These are phyloP conservation scores for Hericium rajendrae DNA, from an alignment of 768 basidiomycete species.

Conservation along the genomic window DNA sequence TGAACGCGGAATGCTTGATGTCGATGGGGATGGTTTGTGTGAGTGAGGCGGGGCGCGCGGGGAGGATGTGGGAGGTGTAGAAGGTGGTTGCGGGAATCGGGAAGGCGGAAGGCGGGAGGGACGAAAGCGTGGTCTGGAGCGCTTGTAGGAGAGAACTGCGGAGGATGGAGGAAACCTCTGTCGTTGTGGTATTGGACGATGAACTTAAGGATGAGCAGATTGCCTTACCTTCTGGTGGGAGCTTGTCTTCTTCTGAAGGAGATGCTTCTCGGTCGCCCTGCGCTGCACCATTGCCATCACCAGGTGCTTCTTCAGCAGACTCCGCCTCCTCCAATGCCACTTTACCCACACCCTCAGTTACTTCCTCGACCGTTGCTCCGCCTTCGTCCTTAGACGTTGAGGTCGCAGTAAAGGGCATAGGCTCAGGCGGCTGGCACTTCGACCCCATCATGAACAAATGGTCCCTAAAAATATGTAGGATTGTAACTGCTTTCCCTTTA, in stretches of 20 bases:
- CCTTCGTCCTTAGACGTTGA: no score
- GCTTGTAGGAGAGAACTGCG: constrained; percentile 57
- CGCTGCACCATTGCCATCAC: constrained; percentile 1
- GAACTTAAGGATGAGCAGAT: not conserved
- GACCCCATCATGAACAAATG: constrained; percentile 61
- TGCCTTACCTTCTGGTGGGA: constrained; percentile 20
- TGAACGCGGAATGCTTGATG: constrained; percentile 73
- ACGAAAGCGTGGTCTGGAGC: constrained; percentile 39
- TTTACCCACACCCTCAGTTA: not conserved
- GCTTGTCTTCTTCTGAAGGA: constrained; percentile 9
- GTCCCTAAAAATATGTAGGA: constrained; percentile 74
- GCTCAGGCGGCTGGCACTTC: constrained; percentile 48
- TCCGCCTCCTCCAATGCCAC: not conserved
- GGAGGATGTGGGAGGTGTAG: constrained; percentile 70
- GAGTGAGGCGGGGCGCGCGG: constrained; percentile 66
- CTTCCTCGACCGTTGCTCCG: no score
- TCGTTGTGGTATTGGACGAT: not conserved
- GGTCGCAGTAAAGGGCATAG: not conserved
- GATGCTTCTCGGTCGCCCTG: not conserved
- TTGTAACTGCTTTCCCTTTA: constrained; percentile 66
- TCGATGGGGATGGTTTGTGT: constrained; percentile 37
- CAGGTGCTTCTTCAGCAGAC: constrained; percentile 17
- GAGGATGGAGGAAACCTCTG: constrained; percentile 51
- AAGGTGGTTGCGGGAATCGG: constrained; percentile 71
- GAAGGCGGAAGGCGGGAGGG: constrained; percentile 44